A percentile compares a stretch with the other conserved stretches of the same genome.
Evolutionary conservation across 2,329 filamentous ascomycete genomes (phyloP).

Genomic region (Esteya vermicola): DNA sequence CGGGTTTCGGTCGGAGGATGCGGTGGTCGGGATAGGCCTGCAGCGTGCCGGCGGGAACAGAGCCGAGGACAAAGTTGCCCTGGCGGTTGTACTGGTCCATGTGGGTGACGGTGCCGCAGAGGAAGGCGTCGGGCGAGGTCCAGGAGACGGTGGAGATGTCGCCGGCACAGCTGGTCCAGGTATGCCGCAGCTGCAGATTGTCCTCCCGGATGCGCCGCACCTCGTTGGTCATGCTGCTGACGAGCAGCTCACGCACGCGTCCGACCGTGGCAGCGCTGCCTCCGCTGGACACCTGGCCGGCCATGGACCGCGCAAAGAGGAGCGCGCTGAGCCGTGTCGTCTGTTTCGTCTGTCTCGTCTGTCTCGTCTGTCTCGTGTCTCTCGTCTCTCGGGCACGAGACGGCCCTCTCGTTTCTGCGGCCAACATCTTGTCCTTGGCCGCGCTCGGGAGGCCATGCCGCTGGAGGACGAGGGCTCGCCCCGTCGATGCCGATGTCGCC

Average conservation of each 20-base stretch:
- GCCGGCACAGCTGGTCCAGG: constrained; percentile 48
- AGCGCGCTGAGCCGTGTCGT: constrained; percentile 23
- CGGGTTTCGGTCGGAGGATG: constrained; percentile 36
- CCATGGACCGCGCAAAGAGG: constrained; percentile 33
- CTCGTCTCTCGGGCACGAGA: no score
- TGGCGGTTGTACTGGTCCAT: constrained; percentile 54
- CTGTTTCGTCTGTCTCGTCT: constrained; percentile 14
- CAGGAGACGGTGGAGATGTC: constrained; percentile 45
- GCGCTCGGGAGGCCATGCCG: no score
- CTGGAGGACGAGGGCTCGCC: constrained; percentile 16
- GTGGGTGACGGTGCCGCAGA: constrained; percentile 50
- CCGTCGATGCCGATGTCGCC: constrained; percentile 4
- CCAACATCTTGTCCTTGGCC: no score
- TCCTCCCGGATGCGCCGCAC: constrained; percentile 35
- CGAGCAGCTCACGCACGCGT: constrained; percentile 24
- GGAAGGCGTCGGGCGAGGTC: constrained; percentile 36
- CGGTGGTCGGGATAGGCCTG: constrained; percentile 41
- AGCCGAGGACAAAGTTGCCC: constrained; percentile 46
- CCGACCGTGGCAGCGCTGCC: neutral
- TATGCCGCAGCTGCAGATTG: constrained; percentile 29
- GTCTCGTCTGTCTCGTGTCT: no score
- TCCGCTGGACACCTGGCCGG: constrained; percentile 22
- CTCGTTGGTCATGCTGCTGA: constrained; percentile 29
- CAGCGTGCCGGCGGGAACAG: constrained; percentile 26
- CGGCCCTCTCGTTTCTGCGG: no score